A percentile compares a stretch with the other conserved stretches of the same genome.
These are phyloP conservation scores for Dryas octopetala DNA, from an alignment of 306 rosid genomes.

Conservation along the genomic window DNA sequence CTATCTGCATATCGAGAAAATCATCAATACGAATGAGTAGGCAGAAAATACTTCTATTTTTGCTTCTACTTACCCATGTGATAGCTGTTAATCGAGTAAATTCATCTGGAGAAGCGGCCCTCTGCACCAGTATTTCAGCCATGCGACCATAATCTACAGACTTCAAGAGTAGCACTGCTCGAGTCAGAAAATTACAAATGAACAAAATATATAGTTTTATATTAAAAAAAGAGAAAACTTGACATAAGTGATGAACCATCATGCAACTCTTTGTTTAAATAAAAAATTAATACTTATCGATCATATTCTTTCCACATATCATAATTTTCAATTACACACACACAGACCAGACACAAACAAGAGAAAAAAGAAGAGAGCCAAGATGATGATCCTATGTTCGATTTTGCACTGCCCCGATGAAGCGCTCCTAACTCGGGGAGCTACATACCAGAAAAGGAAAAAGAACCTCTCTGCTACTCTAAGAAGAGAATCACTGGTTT, in stretches of 20 bases:
- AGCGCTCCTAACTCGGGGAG: not conserved
- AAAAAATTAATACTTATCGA: not conserved
- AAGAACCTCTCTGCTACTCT: not conserved
- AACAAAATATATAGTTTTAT: conserved; percentile 53
- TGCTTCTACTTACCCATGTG: conserved; percentile 72
- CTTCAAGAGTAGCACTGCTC: conserved; percentile 99
- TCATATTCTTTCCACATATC: too few relatives aligned
- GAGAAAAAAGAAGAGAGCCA: conserved; percentile 5
- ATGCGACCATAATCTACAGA: conserved; percentile 99
- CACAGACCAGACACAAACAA: not conserved
- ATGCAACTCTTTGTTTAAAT: conserved; percentile 20
- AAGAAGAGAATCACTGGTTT: not conserved
- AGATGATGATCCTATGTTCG: conserved; percentile 9
- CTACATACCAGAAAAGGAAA: conserved; percentile 21
- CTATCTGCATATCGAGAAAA: conserved; percentile 1
- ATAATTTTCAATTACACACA: too few relatives aligned
- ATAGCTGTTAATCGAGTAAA: conserved; percentile 94
- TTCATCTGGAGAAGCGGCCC: conserved; percentile 86
- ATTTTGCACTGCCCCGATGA: not conserved
- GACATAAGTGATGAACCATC: conserved; percentile 24
- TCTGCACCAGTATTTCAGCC: conserved; percentile 97
- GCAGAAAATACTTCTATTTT: not conserved
- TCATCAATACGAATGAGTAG: not conserved
- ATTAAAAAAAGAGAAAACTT: conserved; percentile 29
- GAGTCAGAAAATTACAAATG: conserved; percentile 94